These are phyloP conservation scores for Chytridium lagenaria DNA, from an alignment of 371 early-diverging fungal genomes.

Conservation along the genomic window DNA sequence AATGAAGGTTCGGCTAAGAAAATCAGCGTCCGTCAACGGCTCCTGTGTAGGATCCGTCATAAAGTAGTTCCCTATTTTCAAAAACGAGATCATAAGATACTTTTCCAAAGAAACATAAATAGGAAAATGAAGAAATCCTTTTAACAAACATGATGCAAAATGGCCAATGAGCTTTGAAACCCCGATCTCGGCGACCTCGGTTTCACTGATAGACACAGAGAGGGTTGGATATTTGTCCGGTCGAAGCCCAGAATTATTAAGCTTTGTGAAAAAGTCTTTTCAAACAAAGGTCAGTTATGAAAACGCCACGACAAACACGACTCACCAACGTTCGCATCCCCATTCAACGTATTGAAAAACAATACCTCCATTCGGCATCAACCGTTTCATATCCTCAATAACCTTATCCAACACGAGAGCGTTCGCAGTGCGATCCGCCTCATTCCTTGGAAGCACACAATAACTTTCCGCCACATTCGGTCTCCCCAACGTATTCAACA, in stretches of 20 bases:
- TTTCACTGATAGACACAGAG: constrained; percentile 22
- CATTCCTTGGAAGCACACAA: constrained; percentile 12
- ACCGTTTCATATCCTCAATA: constrained; percentile 7
- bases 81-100: background rate
- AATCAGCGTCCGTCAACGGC: constrained; percentile 14
- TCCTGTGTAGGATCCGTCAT: constrained; percentile 11
- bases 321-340: constrained; percentile 24
- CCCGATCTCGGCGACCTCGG: constrained; percentile 19
- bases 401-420: background rate
- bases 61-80: constrained; percentile 23
- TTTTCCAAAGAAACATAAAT: background rate
- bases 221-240: constrained; percentile 18
- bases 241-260: constrained; percentile 4
- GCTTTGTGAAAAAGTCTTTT: constrained; percentile 10
- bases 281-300: too few species aligned
- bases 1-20: constrained; percentile 2
- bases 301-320: background rate
- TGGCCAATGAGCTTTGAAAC: constrained; percentile 19
- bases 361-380: constrained; percentile 12
- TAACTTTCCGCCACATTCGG: constrained; percentile 12
- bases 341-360: constrained; percentile 22
- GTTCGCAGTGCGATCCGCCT: constrained; percentile 6
- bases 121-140: background rate
- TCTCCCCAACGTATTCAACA: constrained; percentile 15
- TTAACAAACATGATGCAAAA: constrained; percentile 14